Percentiles rank a stretch among this genome's conserved stretches.
These are phyloP conservation scores for Melampsora americana DNA, from an alignment of 1,284 basidiomycete genomes.

Conservation along the genomic window DNA sequence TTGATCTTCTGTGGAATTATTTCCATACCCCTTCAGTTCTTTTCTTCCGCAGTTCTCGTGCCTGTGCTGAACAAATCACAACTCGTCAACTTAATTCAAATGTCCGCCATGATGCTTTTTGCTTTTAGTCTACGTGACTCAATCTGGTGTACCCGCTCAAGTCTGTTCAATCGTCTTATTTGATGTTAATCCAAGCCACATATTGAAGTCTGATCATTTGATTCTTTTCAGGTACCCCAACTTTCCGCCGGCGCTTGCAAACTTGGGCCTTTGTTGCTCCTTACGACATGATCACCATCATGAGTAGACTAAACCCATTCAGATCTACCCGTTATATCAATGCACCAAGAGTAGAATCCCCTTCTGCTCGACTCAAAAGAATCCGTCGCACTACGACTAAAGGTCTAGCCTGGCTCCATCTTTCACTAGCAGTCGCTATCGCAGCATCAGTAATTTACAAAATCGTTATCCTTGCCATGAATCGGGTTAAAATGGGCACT, in stretches of 20 bases:
- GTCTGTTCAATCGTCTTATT: background rate
- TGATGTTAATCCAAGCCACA: background rate
- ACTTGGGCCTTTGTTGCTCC: background rate
- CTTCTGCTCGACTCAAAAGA: background rate
- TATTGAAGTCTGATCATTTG: no score
- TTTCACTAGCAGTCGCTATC: background rate
- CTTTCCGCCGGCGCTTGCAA: constrained; percentile 4
- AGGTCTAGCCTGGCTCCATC: background rate
- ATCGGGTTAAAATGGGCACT: background rate
- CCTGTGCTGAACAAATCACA: background rate
- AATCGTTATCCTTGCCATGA: background rate
- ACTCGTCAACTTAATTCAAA: background rate
- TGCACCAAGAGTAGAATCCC: background rate
- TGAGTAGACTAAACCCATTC: background rate
- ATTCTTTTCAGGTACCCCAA: background rate
- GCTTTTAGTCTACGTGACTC: constrained; percentile 1
- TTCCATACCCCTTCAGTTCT: constrained; percentile 7
- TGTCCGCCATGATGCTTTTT: constrained; percentile 1
- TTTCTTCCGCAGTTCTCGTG: background rate
- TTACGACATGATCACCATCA: background rate
- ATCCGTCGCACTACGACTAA: background rate
- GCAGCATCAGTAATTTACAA: background rate
- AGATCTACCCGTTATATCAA: background rate
- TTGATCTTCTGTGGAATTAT: background rate
- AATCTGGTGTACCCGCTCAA: constrained; percentile 6